Percentiles rank a stretch among this genome's conserved stretches.
These are phyloP conservation scores for Russula emetica DNA, from an alignment of 768 basidiomycete genomes.

Conservation along the genomic window DNA sequence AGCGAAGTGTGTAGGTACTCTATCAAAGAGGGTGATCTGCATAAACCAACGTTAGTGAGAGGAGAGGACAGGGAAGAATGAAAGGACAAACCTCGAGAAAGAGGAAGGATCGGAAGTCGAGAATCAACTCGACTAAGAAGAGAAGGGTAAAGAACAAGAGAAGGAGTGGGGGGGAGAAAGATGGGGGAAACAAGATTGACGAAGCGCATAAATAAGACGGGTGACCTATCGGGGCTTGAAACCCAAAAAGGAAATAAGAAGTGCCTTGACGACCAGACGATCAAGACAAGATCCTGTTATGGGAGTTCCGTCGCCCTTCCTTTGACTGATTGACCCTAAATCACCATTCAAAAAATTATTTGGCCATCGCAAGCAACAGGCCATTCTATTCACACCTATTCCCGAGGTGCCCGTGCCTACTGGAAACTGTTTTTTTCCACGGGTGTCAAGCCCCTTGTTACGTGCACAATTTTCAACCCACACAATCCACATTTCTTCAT, in stretches of 20 bases:
- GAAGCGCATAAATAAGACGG: slow-evolving; percentile 26
- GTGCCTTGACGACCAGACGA: slow-evolving; percentile 22
- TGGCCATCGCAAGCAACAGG: not conserved
- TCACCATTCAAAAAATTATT: not conserved
- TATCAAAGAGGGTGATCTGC: slow-evolving; percentile 71
- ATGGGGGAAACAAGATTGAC: slow-evolving; percentile 28
- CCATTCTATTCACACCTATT: not conserved
- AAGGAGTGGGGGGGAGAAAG: slow-evolving; percentile 29
- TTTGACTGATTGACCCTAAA: too few species aligned
- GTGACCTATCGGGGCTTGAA: slow-evolving; percentile 13
- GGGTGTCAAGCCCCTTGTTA: not conserved
- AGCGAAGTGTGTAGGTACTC: slow-evolving; percentile 49
- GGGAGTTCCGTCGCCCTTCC: not conserved
- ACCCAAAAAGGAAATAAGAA: too few species aligned
- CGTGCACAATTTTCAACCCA: not conserved
- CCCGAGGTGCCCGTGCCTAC: not conserved
- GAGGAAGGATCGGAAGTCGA: slow-evolving; percentile 55
- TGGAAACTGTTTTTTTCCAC: not conserved
- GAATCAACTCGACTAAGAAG: slow-evolving; percentile 62
- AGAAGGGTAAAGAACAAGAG: slow-evolving; percentile 35
- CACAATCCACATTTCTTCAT: not conserved
- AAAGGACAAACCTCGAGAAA: slow-evolving; percentile 32
- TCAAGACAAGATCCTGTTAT: not conserved
- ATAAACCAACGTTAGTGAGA: slow-evolving; percentile 6
- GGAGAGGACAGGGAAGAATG: not conserved